Conservation (phyloP, 148 eudicot genomes). For the Selenicereus undatus region DNA sequence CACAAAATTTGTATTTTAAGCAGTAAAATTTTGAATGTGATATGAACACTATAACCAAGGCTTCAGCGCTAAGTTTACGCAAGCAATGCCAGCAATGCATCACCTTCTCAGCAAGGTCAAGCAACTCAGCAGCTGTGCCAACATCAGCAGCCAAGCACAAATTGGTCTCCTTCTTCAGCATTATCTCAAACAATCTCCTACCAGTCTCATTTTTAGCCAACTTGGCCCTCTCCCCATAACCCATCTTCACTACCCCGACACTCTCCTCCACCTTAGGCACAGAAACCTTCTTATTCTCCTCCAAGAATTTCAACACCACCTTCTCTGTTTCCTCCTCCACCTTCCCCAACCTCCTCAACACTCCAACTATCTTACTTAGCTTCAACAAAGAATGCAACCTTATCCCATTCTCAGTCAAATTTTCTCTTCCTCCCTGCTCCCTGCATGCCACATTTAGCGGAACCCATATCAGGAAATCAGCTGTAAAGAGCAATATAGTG, state of each 20-base stretch:
- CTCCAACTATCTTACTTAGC: constrained; percentile 78
- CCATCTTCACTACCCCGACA: constrained; percentile 36
- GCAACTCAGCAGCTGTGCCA: constrained; percentile 78
- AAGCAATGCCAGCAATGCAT: background rate
- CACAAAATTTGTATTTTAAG: background rate
- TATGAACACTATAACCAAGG: background rate
- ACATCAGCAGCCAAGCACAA: constrained; percentile 95
- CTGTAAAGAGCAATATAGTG: background rate
- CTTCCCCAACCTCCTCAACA: constrained; percentile 66
- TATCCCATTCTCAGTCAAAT: constrained; percentile 66
- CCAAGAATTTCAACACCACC: constrained; percentile 70
- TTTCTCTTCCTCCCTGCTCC: constrained; percentile 89
- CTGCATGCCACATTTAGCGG: constrained; percentile 25
- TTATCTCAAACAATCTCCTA: constrained; percentile 73
- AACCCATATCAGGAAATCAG: constrained; percentile 9
- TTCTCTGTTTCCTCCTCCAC: constrained; percentile 70
- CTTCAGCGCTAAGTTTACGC: background rate
- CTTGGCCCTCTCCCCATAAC: constrained; percentile 66
- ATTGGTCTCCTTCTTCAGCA: constrained; percentile 77
- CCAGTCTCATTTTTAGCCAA: constrained; percentile 72
- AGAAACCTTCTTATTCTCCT: constrained; percentile 63
- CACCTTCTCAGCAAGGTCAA: constrained; percentile 82
- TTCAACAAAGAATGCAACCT: constrained; percentile 69
- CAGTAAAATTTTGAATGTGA: background rate
- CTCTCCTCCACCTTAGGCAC: constrained; percentile 39